Evolutionary conservation across 306 rosid genomes (phyloP), one percentile per base, ranked within the genome.

Genomic region (Betula pendula): DNA sequence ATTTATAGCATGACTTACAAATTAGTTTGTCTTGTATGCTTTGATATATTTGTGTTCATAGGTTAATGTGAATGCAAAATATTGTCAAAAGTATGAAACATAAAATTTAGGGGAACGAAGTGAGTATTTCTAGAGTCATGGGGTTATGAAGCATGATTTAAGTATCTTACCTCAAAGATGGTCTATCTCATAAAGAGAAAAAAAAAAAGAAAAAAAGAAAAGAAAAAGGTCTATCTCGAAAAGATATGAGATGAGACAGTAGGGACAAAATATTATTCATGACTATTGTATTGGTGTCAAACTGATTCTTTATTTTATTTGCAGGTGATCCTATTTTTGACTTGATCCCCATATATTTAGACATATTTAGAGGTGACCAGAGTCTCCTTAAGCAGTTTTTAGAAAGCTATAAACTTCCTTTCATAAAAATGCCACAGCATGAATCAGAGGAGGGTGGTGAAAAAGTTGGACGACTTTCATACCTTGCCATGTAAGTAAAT

Each of bases 331-430:
- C 94, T 55, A 77, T 92, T 70, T 80, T 70, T 78, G 97, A 95
- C 74, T 74, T 95, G 88, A 90, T 95, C 88, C 99, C 99, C 13
- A 79, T 91, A 79, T 80, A 92, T 84, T 81, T 95, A 78, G 99
- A 95, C 81, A 79, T 95, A 76, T 92, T 90, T 81, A 92, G 97
- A 92, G 97, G 99, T 40, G 91, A 95, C 81, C 51, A 82, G 3
- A 0, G 9, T 70, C 97, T 92, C 81, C 88, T 95, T 12, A 79
- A 82, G 85, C 80, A 44, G 22, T 86, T 92, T 80, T 75, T 92
- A 77, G 91, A 87, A 84, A 92, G 96, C 77, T 95, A 95, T 82
- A 95, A 86, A 83, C 97, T 95, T 79, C 97, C 97, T 63, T 83
- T 89, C 43, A 82, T 81, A 29, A 76, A 75, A 84, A 79, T 67